A percentile compares a stretch with the other conserved stretches of the same genome.
Evolutionary conservation across 345 rosid species (phyloP).

Genomic region (Acer campestre): DNA sequence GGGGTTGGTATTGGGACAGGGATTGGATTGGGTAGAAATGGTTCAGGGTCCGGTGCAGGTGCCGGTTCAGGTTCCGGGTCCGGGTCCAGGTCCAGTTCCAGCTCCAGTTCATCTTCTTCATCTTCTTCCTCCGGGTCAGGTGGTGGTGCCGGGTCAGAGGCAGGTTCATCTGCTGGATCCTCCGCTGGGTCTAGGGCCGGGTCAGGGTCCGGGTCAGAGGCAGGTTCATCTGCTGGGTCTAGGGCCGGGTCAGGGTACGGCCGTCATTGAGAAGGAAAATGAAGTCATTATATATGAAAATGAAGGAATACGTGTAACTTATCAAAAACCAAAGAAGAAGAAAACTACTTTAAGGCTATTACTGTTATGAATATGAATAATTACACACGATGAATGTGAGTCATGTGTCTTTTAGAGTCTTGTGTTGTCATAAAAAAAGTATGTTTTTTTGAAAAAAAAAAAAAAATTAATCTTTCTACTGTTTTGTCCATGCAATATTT

Average conservation of each 20-base stretch:
- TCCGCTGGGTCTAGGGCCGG: conserved; percentile 70
- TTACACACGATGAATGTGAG: neutral
- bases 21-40: conserved; percentile 65
- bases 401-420: neutral
- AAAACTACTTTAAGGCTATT: neutral
- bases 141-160: conserved; percentile 64
- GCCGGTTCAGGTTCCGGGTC: conserved; percentile 48
- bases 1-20: conserved; percentile 73
- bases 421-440: neutral
- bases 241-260: conserved; percentile 60
- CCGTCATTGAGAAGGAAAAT: conserved; percentile 21
- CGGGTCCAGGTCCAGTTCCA: conserved; percentile 54
- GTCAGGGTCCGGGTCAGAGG: conserved; percentile 58
- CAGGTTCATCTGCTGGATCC: conserved; percentile 77
- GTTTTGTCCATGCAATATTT: neutral
- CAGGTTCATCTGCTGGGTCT: conserved; percentile 75
- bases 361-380: neutral
- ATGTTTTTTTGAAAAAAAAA: too few species aligned
- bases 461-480: neutral
- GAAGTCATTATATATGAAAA: neutral
- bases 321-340: neutral
- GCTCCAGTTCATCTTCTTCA: conserved; percentile 44
- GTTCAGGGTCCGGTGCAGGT: conserved; percentile 67
- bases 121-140: conserved; percentile 48
- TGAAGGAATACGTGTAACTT: neutral